Percentiles rank a stretch among this genome's conserved stretches.
These are phyloP conservation scores for Yamadazyma insecticola DNA, from an alignment of 805 yeast genomes.

Conservation along the genomic window DNA sequence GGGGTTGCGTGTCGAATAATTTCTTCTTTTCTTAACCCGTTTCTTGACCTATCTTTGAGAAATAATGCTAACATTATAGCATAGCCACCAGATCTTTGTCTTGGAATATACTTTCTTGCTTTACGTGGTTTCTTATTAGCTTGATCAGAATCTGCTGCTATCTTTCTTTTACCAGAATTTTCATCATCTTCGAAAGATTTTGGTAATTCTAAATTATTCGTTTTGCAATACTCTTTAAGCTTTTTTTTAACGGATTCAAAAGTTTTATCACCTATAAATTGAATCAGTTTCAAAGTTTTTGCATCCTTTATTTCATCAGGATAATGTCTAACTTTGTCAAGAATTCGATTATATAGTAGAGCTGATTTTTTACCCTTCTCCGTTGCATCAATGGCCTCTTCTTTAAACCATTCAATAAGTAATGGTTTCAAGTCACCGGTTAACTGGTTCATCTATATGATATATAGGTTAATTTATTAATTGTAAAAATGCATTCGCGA, in stretches of 20 bases:
- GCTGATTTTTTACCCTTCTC: conserved; percentile 49
- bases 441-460: not conserved
- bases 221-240: conserved; percentile 52
- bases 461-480: no score
- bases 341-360: conserved; percentile 52
- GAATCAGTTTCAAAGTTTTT: conserved; percentile 52
- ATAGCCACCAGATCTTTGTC: conserved; percentile 75
- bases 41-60: conserved; percentile 40
- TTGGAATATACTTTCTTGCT: conserved; percentile 56
- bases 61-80: conserved; percentile 66
- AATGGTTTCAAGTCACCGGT: conserved; percentile 1
- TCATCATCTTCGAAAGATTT: conserved; percentile 13
- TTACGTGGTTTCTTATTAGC: conserved; percentile 12
- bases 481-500: no score
- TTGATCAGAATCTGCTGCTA: conserved; percentile 1
- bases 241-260: conserved; percentile 45
- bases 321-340: conserved; percentile 43
- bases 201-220: conserved; percentile 47
- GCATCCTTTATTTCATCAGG: conserved; percentile 50
- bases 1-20: conserved; percentile 50
- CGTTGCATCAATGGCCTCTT: conserved; percentile 26
- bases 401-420: not conserved
- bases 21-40: conserved; percentile 63
- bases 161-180: conserved; percentile 1
- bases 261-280: conserved; percentile 70